Percentiles rank a stretch among this genome's conserved stretches.
These are phyloP conservation scores for Claviceps spartinae DNA, from an alignment of 2,329 filamentous ascomycete genomes.

Conservation along the genomic window DNA sequence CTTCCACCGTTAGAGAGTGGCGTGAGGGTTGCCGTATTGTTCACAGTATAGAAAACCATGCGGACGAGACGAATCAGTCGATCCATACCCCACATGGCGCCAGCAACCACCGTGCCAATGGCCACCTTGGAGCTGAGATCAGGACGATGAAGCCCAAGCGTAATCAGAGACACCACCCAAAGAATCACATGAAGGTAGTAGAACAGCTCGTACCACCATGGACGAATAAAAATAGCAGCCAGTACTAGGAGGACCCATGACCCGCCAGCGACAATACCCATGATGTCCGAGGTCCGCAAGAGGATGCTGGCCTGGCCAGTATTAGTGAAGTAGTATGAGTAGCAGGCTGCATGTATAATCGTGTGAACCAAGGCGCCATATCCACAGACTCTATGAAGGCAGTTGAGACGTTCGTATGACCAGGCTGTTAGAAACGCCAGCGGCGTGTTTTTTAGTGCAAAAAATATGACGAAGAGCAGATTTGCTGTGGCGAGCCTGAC, in stretches of 20 bases:
- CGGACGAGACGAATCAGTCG: slow-evolving; percentile 33
- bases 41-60: slow-evolving; percentile 29
- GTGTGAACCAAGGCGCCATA: slow-evolving; percentile 32
- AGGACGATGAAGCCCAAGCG: slow-evolving; percentile 38
- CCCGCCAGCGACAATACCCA: slow-evolving; percentile 33
- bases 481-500: slow-evolving; percentile 30
- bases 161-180: slow-evolving; percentile 34
- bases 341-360: slow-evolving; percentile 31
- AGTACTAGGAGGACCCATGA: slow-evolving; percentile 31
- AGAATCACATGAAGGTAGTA: slow-evolving; percentile 38
- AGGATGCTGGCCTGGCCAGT: slow-evolving; percentile 18
- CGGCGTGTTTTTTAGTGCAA: slow-evolving; percentile 46
- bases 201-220: slow-evolving; percentile 41
- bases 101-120: slow-evolving; percentile 28
- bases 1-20: slow-evolving; percentile 41
- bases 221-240: slow-evolving; percentile 28
- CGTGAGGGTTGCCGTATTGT: slow-evolving; percentile 38
- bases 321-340: slow-evolving; percentile 27
- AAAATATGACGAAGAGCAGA: slow-evolving; percentile 36
- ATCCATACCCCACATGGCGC: slow-evolving; percentile 36
- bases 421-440: slow-evolving; percentile 37
- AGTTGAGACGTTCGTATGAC: slow-evolving; percentile 46
- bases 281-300: slow-evolving; percentile 25
- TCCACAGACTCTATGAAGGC: slow-evolving; percentile 40
- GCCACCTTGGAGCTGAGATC: slow-evolving; percentile 27